phyloP scores from a whole-genome alignment of 352 stramenopile species.

The Phytophthora kernoviae region DNA sequence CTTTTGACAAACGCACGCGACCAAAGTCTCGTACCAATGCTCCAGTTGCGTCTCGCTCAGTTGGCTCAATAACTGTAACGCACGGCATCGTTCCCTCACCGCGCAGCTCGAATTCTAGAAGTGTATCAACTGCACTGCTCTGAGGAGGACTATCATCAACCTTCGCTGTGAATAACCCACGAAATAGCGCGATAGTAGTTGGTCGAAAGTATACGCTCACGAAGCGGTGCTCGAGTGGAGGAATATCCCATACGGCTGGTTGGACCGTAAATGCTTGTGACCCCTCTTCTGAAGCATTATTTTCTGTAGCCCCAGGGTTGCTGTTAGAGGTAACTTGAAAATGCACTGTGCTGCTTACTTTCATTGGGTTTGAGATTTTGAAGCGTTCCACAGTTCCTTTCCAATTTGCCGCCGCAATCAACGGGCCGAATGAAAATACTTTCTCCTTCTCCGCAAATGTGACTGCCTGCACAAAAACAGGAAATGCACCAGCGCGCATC shows the following conservation, averaged over 20 bases:
- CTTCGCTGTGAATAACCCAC: slow-evolving; percentile 75
- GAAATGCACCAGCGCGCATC: slow-evolving; percentile 19
- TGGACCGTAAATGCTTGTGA: slow-evolving; percentile 88
- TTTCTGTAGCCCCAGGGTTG: slow-evolving; percentile 18
- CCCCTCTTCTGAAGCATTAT: slow-evolving; percentile 6
- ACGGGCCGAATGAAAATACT: slow-evolving; percentile 88
- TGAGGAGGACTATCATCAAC: slow-evolving; percentile 79
- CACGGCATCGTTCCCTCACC: slow-evolving; percentile 93
- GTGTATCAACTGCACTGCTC: slow-evolving; percentile 28
- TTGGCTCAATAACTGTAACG: slow-evolving; percentile 88
- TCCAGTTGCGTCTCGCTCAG: slow-evolving; percentile 58
- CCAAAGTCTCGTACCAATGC: slow-evolving; percentile 83
- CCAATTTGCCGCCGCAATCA: slow-evolving; percentile 65
- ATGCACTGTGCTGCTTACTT: slow-evolving; percentile 89
- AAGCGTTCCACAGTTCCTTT: slow-evolving; percentile 91
- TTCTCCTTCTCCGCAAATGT: slow-evolving; percentile 87
- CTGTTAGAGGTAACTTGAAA: slow-evolving; percentile 50
- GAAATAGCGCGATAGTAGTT: slow-evolving; percentile 84
- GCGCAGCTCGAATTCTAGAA: slow-evolving; percentile 91
- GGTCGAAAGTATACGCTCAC: slow-evolving; percentile 95
- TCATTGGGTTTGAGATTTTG: slow-evolving; percentile 96
- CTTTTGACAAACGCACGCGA: slow-evolving; percentile 75
- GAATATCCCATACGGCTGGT: slow-evolving; percentile 92
- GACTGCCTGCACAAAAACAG: slow-evolving; percentile 54
- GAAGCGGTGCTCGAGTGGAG: slow-evolving; percentile 93